A percentile compares a stretch with the other conserved stretches of the same genome.
These are phyloP conservation scores for Pogostemon cablin DNA, from an alignment of 257 asterid species.

Conservation along the genomic window DNA sequence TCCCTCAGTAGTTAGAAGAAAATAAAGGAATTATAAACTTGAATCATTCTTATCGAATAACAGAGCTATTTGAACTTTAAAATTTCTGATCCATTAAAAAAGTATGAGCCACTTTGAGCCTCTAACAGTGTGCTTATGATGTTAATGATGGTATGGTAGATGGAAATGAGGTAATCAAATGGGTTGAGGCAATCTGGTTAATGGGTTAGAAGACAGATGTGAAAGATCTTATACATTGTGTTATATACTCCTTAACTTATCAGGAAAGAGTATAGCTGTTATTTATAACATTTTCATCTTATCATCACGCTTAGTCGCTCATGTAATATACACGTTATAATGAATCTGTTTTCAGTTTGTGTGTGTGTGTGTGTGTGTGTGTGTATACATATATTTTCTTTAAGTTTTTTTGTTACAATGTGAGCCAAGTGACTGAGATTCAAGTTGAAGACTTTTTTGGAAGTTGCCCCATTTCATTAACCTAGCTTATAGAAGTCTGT, in stretches of 20 bases:
- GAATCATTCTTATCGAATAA: background rate
- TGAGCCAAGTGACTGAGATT: conserved; percentile 22
- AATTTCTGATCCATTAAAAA: background rate
- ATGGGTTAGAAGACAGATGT: conserved; percentile 9
- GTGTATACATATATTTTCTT: too few relatives aligned
- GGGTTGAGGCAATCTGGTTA: conserved; percentile 11
- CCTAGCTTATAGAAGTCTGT: conserved; percentile 19
- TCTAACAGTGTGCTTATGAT: conserved; percentile 11
- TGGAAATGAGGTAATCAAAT: conserved; percentile 3
- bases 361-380: too few relatives aligned
- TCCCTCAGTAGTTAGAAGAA: background rate
- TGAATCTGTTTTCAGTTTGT: background rate
- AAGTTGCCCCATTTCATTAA: conserved; percentile 1
- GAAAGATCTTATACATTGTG: conserved; percentile 2
- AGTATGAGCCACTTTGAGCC: background rate
- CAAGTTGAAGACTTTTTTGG: conserved; percentile 11
- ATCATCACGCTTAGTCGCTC: too few relatives aligned
- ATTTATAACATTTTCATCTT: too few relatives aligned
- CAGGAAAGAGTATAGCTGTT: background rate
- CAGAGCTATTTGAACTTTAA: background rate
- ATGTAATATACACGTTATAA: too few relatives aligned
- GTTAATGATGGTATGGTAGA: background rate
- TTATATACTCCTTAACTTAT: conserved; percentile 1
- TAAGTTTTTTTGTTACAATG: background rate
- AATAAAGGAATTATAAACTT: background rate